Conservation (phyloP, 169 alveolate genomes). For the Plasmodium coatneyi region DNA sequence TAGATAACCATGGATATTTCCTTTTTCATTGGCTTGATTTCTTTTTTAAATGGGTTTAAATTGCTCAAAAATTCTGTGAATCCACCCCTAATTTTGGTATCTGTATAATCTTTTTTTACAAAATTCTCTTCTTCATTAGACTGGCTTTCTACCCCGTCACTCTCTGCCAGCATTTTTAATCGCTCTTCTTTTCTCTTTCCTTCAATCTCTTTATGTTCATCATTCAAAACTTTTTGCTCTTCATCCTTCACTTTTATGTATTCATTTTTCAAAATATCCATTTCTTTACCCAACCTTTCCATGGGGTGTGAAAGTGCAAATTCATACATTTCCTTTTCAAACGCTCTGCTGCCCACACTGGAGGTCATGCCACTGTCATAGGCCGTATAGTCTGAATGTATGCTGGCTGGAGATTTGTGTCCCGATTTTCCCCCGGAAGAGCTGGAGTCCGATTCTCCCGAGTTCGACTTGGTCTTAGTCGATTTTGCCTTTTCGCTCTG, state of each 20-base stretch:
- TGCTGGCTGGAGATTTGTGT: not conserved
- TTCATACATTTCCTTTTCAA: not conserved
- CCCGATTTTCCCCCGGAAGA: not conserved
- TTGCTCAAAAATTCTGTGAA: slow-evolving; percentile 8
- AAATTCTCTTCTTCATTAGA: not conserved
- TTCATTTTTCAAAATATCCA: not conserved
- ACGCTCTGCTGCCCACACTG: not conserved
- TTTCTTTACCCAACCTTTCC: not conserved
- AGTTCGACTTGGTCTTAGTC: not conserved
- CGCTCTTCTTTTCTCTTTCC: slow-evolving; percentile 4
- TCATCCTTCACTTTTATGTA: slow-evolving; percentile 8
- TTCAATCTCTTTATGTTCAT: not conserved
- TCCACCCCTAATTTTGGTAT: not conserved
- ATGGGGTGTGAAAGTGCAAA: not conserved
- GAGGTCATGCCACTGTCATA: not conserved
- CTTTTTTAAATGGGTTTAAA: slow-evolving; percentile 25
- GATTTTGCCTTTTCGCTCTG: not conserved
- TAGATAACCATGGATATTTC: not conserved
- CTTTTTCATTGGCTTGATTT: slow-evolving; percentile 5
- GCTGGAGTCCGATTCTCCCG: not conserved
- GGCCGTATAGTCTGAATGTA: not conserved
- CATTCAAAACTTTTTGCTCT: not conserved
- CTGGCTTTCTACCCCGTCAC: not conserved
- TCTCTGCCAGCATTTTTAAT: not conserved
- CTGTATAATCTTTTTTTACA: not conserved